Base-by-base conservation (phyloP, 2,329 filamentous ascomycete species). In the Monilinia vaccinii-corymbosi region DNA sequence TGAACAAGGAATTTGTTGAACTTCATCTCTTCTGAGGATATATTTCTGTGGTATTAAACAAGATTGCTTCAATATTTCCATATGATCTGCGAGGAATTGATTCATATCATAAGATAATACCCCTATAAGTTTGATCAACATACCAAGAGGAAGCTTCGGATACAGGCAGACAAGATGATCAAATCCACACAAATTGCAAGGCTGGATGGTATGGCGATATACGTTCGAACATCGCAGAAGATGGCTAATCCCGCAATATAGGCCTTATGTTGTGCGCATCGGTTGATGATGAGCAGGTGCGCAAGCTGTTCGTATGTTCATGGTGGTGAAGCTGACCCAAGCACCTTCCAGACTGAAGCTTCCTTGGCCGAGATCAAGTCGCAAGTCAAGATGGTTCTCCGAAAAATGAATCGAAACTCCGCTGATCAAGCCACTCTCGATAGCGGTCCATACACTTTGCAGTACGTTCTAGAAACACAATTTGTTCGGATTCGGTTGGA, bases 211-310 rank as follows among this genome's bases (percentile, higher is more conserved):
- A 72, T 61, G 69, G 7, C n/a, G 32, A 13, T n/a, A 34, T 50
- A 11, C 9, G 2, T 21, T 10, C 6, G 21, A 34, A 25, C 2
- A 40, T 36, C 0, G 0, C 5, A 16, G 9, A 42, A 42, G 25
- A 11, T 25, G 21, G 18, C 25, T 59, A 62, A 60, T 51, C 62
- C 60, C 53, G 58, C 8, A 59, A 32, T 57, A 63, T 61, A 96
- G 92, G 93, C 81, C 84, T 97, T 66, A 92, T 96, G 81, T 84
- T 99, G 67, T 93, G 91, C 72, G 93, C 93, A 62, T 96, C 92
- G 2, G 90, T 96, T 69, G 94, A 97, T 75, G 91, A 97, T 73
- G 88, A 91, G 71, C 84, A 89, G 77, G 85, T 87, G 71, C 62
- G 75, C 67, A 52, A 56, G 42, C 34, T 25, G 28, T n/a, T 46